Base-by-base conservation (phyloP, 176 grass and related monocot species). In the Guadua angustifolia region DNA sequence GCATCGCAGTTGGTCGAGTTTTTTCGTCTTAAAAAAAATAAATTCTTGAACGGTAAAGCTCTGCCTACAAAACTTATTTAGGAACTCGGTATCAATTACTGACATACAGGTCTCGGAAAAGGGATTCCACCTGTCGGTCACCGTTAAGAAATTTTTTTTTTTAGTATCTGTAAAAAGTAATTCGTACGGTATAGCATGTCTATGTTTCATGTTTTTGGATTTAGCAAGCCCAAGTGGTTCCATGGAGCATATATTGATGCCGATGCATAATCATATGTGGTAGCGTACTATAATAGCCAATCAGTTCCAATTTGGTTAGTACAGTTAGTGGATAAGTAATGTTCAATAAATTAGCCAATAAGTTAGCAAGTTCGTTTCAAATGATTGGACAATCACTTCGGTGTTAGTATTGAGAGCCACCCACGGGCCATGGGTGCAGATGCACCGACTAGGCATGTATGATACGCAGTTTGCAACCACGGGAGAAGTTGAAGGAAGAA, bases 261-360 rank as follows among this genome's bases (percentile, higher is more conserved):
- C 2, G 36, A 83, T 35, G 53, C 71, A 42, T 8, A 89, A 82
- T 63, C 38, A 73, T 73, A 73, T 39, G n/a, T 25, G 5, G 25
- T 46, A 7, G 11, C 72, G 77, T 62, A 80, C 16, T 40, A 45
- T 75, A 69, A 24, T 76, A 69, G 5, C n/a, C 36, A 89, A 46
- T 89, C 35, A 71, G 55, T 89, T 71, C 71, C 18, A 43, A 12
- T 71, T 60, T 77, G 78, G 36, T 43, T 53, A 77, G 71, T 80
- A 89, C 62, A 76, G 43, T 64, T 85, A 62, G 14, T 15, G 64
- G 77, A 77, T 89, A 77, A 76, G 77, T 77, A 84, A 35, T 33
- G 22, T 32, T 51, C 18, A 29, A 29, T 35, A 85, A 61, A 50
- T 74, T 62, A 32, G 7, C 39, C 12, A 68, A 32, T 63, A 84